Conservation (phyloP, 352 stramenopile genomes). For the Phytophthora agathidicida region DNA sequence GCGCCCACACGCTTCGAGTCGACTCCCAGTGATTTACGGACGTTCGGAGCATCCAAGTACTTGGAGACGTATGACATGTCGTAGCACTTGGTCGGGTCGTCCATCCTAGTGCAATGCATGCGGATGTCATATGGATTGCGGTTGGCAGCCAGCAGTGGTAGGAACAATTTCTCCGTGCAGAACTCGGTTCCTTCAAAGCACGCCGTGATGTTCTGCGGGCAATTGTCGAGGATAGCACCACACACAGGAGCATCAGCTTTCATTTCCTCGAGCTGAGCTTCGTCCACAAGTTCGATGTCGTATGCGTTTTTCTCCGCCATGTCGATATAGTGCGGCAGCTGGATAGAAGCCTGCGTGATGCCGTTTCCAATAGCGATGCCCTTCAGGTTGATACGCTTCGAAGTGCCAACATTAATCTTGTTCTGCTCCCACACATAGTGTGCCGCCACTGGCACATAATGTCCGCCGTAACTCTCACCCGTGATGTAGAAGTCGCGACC, state of each 20-base stretch:
- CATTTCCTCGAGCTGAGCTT: conserved; percentile 43
- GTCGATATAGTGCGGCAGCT: conserved; percentile 44
- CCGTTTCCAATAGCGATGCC: conserved; percentile 62
- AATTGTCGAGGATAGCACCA: conserved; percentile 35
- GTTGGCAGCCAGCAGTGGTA: conserved; percentile 38
- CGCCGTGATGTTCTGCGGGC: conserved; percentile 41
- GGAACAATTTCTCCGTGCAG: conserved; percentile 59
- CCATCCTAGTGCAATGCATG: conserved; percentile 36
- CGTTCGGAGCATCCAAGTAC: conserved; percentile 61
- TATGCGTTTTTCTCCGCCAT: conserved; percentile 72
- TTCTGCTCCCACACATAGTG: conserved; percentile 69
- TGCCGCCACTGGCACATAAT: conserved; percentile 64
- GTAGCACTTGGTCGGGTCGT: conserved; percentile 55
- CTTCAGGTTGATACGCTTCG: conserved; percentile 47
- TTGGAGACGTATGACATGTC: conserved; percentile 76
- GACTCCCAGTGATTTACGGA: conserved; percentile 48
- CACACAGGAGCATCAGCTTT: conserved; percentile 34
- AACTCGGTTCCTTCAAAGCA: conserved; percentile 56
- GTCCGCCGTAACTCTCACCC: conserved; percentile 72
- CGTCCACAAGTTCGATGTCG: conserved; percentile 56
- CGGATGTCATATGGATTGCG: conserved; percentile 75
- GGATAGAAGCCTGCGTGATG: conserved; percentile 54
- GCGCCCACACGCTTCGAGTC: conserved; percentile 37
- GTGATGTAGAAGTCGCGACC: conserved; percentile 69
- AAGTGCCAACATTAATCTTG: conserved; percentile 22